A percentile compares a stretch with the other conserved stretches of the same genome.
Conservation (phyloP, 176 grass and related monocot genomes). For the Triticum timopheevii region DNA sequence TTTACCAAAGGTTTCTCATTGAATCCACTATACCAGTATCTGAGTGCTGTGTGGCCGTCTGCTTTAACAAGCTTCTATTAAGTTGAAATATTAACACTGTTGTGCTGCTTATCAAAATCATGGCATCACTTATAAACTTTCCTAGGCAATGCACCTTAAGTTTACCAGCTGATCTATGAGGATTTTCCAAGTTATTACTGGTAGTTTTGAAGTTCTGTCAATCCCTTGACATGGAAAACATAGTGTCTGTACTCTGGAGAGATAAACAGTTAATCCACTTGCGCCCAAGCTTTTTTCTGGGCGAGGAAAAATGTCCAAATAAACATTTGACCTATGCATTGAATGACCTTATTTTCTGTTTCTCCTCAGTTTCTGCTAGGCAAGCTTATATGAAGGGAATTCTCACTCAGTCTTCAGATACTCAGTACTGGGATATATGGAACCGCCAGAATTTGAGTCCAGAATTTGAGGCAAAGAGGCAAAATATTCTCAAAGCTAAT, state of each 20-base stretch:
- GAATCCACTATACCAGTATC: neutral
- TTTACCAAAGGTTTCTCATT: neutral
- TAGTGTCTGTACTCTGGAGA: neutral
- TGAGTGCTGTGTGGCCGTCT: neutral
- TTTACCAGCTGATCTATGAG: neutral
- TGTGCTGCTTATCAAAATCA: neutral
- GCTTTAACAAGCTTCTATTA: neutral
- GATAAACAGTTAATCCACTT: neutral
- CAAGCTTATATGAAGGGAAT: slow-evolving; percentile 93
- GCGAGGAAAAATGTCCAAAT: neutral
- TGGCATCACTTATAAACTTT: neutral
- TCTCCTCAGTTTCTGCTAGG: slow-evolving; percentile 78
- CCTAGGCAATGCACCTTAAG: neutral
- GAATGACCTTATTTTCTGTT: slow-evolving; percentile 29
- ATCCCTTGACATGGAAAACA: neutral
- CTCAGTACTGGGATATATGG: slow-evolving; percentile 92
- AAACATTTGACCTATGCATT: neutral
- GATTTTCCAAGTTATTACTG: neutral
- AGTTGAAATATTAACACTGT: neutral
- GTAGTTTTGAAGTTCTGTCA: neutral
- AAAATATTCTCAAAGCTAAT: slow-evolving; percentile 84
- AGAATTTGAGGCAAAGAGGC: slow-evolving; percentile 90
- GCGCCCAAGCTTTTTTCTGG: neutral
- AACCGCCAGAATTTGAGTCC: slow-evolving; percentile 84
- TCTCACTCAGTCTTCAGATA: slow-evolving; percentile 82